Conservation (phyloP, 108 stramenopile species). For the Discostella pseudostelligera region DNA sequence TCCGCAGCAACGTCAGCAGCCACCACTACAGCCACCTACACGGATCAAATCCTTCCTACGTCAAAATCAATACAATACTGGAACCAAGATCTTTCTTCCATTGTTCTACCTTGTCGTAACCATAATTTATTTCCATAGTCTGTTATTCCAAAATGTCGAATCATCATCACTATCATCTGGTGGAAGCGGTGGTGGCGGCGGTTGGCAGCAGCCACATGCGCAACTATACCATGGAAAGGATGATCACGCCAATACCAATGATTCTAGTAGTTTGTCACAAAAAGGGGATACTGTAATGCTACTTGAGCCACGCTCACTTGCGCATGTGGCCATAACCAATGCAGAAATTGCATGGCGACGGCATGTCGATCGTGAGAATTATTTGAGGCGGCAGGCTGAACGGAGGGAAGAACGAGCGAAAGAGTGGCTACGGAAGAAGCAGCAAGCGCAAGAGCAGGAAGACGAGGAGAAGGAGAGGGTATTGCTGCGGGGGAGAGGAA, state of each 20-base stretch:
- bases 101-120: slow-evolving; percentile 12
- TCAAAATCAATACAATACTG: slow-evolving; percentile 23
- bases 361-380: slow-evolving; percentile 8
- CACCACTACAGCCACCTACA: background rate
- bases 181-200: no score
- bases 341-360: slow-evolving; percentile 18
- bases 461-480: background rate
- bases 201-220: no score
- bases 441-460: background rate
- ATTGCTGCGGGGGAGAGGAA: background rate
- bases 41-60: slow-evolving; percentile 36
- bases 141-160: slow-evolving; percentile 15
- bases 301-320: no score
- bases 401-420: slow-evolving; percentile 3
- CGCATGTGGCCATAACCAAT: slow-evolving; percentile 26
- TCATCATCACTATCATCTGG: slow-evolving; percentile 19
- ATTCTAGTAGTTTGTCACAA: no score
- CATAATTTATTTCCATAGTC: slow-evolving; percentile 19
- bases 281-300: no score
- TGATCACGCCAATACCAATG: no score
- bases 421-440: background rate
- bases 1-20: no score
- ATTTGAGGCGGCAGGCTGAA: slow-evolving; percentile 9
- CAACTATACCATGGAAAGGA: no score
- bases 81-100: slow-evolving; percentile 10